Evolutionary conservation across 805 yeast genomes (phyloP).

Genomic region (Sugiyamaella marilandica): DNA sequence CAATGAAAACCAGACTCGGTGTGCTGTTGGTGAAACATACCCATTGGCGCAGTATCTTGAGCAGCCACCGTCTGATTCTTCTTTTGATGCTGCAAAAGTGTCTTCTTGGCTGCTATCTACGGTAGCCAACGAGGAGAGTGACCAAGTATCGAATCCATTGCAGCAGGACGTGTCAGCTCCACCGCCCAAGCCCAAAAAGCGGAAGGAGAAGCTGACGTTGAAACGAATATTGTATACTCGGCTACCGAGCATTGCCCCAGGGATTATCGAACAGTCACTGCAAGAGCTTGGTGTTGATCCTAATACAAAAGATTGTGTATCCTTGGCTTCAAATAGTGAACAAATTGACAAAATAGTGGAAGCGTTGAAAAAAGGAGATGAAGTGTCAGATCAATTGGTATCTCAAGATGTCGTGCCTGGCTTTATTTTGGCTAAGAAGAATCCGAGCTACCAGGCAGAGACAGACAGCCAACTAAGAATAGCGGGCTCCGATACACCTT

Average conservation of each 20-base stretch:
- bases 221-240: slow-evolving; percentile 66
- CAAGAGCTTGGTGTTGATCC: slow-evolving; percentile 45
- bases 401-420: slow-evolving; percentile 44
- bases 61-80: neutral
- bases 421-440: slow-evolving; percentile 57
- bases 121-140: slow-evolving; percentile 4
- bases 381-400: slow-evolving; percentile 37
- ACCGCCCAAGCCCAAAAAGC: slow-evolving; percentile 4
- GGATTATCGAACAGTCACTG: slow-evolving; percentile 61
- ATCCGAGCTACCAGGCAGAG: slow-evolving; percentile 38
- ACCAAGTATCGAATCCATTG: slow-evolving; percentile 1
- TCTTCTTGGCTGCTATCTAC: slow-evolving; percentile 12
- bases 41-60: slow-evolving; percentile 22
- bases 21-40: slow-evolving; percentile 74
- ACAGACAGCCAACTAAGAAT: neutral
- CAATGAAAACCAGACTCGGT: slow-evolving; percentile 47
- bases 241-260: slow-evolving; percentile 73
- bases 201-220: slow-evolving; percentile 39
- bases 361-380: slow-evolving; percentile 46
- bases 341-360: slow-evolving; percentile 30
- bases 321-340: slow-evolving; percentile 21
- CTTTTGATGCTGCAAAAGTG: slow-evolving; percentile 1
- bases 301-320: slow-evolving; percentile 12
- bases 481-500: slow-evolving; percentile 5
- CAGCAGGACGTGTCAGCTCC: slow-evolving; percentile 3